Evolutionary conservation across 1,139 yeast species (phyloP), one percentile per base, ranked within the genome.

Genomic region (Arxiozyma telluris): DNA sequence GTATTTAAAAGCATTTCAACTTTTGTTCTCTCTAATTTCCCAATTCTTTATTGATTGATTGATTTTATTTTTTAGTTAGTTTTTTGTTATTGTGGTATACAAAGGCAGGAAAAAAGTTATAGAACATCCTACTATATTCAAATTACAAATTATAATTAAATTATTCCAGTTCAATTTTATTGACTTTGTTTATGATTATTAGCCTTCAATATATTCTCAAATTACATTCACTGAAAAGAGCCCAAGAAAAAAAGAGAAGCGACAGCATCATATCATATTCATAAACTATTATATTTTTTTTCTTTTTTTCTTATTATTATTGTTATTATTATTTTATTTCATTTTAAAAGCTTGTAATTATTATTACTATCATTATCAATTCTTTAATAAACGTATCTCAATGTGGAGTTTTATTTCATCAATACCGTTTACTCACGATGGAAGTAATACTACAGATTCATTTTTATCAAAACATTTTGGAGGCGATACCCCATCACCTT

Each of bases 381-480:
- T 34, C n/a, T 15, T 34, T 34, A 41, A 48, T 41, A 48, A 21
- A 41, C 27, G 34, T n/a, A 38, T 15, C 3, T 44, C 12, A 41
- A 60, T 64, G 67, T 62, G 64, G 64, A 59, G 56, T 44, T 58
- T 60, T 49, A 58, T 65, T 21, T 64, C 69, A 47, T 63, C 69
- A 23, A 64, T 65, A 49, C 69, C 68, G 21, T 59, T 64, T 48
- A 57, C 59, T 2, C 60, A 60, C 18, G 65, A 22, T 21, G 49
- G 49, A 22, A 41, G 21, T 18, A 46, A 38, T 11, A 46, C 38
- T 34, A 46, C 27, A 9, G 42, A 46, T 17, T 46, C 49, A 17
- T n/a, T 34, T 27, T 38, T 46, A 34, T 46, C 49, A 9, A 38
- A 41, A 46, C 25, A 20, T 4, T 46, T 46, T 38, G 42, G 49